Conservation (phyloP, 2,329 filamentous ascomycete species). For the Paraconiothyrium sp. region DNA sequence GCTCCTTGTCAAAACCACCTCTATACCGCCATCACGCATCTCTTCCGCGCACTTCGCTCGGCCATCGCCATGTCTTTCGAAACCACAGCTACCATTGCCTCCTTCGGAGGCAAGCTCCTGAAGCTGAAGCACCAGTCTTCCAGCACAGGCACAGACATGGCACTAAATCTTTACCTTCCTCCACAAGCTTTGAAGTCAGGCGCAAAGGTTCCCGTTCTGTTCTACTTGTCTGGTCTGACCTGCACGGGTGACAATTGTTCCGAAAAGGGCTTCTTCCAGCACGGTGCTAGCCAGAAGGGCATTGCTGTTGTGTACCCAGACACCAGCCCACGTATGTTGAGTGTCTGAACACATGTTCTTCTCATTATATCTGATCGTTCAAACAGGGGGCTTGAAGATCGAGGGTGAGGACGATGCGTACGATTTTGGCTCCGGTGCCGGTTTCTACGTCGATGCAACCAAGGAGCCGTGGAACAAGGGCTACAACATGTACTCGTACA, state of each 20-base stretch:
- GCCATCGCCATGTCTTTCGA: constrained; percentile 72
- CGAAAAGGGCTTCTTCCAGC: constrained; percentile 89
- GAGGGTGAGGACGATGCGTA: constrained; percentile 86
- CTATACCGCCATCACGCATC: constrained; percentile 21
- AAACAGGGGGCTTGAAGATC: constrained; percentile 75
- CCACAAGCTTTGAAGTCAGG: constrained; percentile 67
- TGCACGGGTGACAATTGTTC: constrained; percentile 87
- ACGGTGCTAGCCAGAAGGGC: constrained; percentile 78
- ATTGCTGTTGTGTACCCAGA: constrained; percentile 96
- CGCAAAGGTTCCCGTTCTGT: constrained; percentile 80
- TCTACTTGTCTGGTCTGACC: constrained; percentile 94
- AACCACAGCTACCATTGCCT: constrained; percentile 87
- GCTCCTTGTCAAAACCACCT: constrained; percentile 11
- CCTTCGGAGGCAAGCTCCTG: constrained; percentile 92
- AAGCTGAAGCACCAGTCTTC: constrained; percentile 89
- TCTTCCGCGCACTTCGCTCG: constrained; percentile 26
- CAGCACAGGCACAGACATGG: constrained; percentile 87
- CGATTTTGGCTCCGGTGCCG: constrained; percentile 91
- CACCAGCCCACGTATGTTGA: constrained; percentile 80
- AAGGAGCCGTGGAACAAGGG: constrained; percentile 75
- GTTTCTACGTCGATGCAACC: constrained; percentile 93
- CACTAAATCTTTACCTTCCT: constrained; percentile 90
- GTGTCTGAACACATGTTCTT: neutral
- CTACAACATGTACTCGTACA: constrained; percentile 96
- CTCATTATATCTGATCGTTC: constrained; percentile 24